These are phyloP conservation scores for Eragrostis nindensis DNA, from an alignment of 176 grass and related monocot species.

Conservation along the genomic window DNA sequence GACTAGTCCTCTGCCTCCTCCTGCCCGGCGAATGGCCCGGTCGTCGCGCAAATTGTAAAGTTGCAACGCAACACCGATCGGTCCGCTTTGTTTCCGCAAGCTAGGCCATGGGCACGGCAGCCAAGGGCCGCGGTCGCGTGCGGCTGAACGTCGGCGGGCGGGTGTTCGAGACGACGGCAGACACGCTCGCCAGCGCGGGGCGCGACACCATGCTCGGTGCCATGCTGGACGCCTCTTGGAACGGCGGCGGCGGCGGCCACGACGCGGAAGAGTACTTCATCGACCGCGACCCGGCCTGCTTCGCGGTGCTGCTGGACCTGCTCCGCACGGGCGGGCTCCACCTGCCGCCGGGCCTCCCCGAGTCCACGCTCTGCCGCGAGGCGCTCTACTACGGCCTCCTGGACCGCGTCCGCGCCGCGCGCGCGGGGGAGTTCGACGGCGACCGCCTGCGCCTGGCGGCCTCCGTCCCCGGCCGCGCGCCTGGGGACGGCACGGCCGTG, in stretches of 20 bases:
- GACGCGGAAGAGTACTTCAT: constrained; percentile 69
- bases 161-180: constrained; percentile 81
- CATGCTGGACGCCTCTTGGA: constrained; percentile 83
- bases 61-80: background rate
- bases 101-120: constrained; percentile 30
- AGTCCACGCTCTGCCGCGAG: constrained; percentile 65
- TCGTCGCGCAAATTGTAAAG: background rate
- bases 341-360: constrained; percentile 53
- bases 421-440: constrained; percentile 58
- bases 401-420: constrained; percentile 69
- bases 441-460: constrained; percentile 47
- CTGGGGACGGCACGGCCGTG: constrained; percentile 71
- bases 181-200: constrained; percentile 71
- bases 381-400: constrained; percentile 91
- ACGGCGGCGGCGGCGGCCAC: background rate
- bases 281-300: constrained; percentile 87
- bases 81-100: background rate
- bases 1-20: background rate
- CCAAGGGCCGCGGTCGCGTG: constrained; percentile 45
- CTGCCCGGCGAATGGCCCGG: background rate
- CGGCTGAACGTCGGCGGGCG: constrained; percentile 82
- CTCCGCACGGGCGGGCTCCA: constrained; percentile 83
- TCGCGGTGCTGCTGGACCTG: constrained; percentile 81
- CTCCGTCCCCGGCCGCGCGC: constrained; percentile 54
- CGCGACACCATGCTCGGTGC: constrained; percentile 95